phyloP scores from a whole-genome alignment of 495 filamentous ascomycete genomes.

The Trichoderma gamsii region DNA sequence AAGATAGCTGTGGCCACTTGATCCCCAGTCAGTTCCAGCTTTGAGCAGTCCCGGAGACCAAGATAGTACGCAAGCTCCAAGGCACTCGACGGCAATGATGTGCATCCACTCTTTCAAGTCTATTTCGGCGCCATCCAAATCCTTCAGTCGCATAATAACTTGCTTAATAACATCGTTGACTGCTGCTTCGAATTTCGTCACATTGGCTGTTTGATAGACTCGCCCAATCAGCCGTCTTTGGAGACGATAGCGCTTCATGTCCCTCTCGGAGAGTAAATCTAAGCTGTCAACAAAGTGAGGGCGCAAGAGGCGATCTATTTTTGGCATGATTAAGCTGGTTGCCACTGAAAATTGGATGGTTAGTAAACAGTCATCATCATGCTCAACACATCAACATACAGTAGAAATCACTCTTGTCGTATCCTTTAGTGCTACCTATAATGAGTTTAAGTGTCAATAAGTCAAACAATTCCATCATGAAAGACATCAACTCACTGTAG shows the following conservation, averaged over 20 bases:
- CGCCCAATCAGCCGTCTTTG: slow-evolving; percentile 37
- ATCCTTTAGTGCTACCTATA: slow-evolving; percentile 26
- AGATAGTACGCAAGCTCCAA: slow-evolving; percentile 34
- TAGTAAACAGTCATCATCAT: background rate
- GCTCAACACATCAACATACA: slow-evolving; percentile 22
- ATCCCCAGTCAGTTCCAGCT: slow-evolving; percentile 31
- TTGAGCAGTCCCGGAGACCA: slow-evolving; percentile 37
- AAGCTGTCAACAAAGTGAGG: slow-evolving; percentile 28
- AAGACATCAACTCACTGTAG: slow-evolving; percentile 30
- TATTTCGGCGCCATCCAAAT: slow-evolving; percentile 25
- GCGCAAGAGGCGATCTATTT: slow-evolving; percentile 20
- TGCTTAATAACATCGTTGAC: slow-evolving; percentile 30
- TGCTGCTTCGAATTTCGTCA: slow-evolving; percentile 31
- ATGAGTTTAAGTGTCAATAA: background rate
- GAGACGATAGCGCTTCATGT: slow-evolving; percentile 33
- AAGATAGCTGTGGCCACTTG: slow-evolving; percentile 29
- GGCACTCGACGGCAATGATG: slow-evolving; percentile 36
- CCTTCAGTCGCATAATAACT: slow-evolving; percentile 23
- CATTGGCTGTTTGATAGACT: slow-evolving; percentile 29
- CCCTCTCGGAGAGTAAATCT: slow-evolving; percentile 34
- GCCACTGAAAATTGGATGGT: slow-evolving; percentile 23
- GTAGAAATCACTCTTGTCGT: slow-evolving; percentile 36
- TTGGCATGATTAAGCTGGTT: slow-evolving; percentile 25
- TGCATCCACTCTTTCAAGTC: slow-evolving; percentile 41
- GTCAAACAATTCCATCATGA: background rate